A percentile compares a stretch with the other conserved stretches of the same genome.
Evolutionary conservation across 192 early-diverging fungal genomes (phyloP).

Genomic region (Cladochytrium replicatum): DNA sequence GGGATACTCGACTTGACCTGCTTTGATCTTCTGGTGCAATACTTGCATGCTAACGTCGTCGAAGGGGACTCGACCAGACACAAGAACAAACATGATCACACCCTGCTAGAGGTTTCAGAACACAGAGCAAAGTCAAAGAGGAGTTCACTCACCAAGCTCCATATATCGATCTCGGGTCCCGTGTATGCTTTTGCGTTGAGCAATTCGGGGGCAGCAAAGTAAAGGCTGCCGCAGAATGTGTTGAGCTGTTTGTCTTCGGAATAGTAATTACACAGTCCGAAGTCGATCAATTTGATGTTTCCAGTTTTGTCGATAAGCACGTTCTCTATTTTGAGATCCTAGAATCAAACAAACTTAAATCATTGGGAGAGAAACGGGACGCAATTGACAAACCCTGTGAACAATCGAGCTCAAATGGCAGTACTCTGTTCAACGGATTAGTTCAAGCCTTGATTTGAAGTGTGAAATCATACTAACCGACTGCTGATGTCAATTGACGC

Average conservation of each 20-base stretch:
- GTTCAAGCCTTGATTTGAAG: too few species aligned
- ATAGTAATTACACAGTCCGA: conserved; percentile 89
- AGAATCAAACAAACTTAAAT: conserved; percentile 24
- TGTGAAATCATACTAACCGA: conserved; percentile 47
- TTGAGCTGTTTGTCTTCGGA: conserved; percentile 64
- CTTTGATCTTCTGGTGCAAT: conserved; percentile 87
- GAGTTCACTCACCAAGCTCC: conserved; percentile 76
- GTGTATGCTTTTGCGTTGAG: conserved; percentile 81
- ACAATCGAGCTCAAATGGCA: conserved; percentile 92
- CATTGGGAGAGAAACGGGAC: too few species aligned
- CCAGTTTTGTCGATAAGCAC: conserved; percentile 81
- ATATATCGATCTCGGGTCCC: conserved; percentile 93
- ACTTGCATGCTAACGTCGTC: conserved; percentile 89
- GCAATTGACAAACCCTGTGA: conserved; percentile 65
- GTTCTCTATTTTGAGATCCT: conserved; percentile 97
- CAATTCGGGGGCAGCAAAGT: conserved; percentile 95
- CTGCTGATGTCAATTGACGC: conserved; percentile 78
- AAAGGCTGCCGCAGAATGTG: conserved; percentile 91
- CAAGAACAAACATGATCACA: conserved; percentile 89
- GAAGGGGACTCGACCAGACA: conserved; percentile 94
- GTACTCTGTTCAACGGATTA: too few species aligned
- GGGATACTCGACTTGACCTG: conserved; percentile 87
- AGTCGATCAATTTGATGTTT: conserved; percentile 93
- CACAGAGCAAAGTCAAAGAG: too few species aligned
- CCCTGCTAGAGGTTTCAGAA: too few species aligned